Evolutionary conservation across 805 yeast species (phyloP).

Genomic region (Starmerella apis): DNA sequence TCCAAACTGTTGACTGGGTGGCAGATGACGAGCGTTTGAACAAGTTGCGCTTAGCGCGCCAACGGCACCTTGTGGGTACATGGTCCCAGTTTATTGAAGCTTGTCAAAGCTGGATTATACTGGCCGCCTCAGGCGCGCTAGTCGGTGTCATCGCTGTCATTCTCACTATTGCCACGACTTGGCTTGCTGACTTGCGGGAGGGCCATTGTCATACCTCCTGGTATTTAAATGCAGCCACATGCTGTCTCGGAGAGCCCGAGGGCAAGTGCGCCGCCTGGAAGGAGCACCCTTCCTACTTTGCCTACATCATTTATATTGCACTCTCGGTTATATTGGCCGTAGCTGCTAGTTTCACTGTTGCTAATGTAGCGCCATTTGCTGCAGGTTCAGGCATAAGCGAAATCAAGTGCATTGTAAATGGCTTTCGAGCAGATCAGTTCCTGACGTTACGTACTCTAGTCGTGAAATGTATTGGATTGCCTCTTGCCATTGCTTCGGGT

Average conservation of each 20-base stretch:
- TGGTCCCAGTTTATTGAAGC: constrained; percentile 20
- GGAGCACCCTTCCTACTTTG: constrained; percentile 42
- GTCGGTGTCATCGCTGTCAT: constrained; percentile 80
- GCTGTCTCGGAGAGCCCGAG: constrained; percentile 59
- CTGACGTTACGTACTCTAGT: constrained; percentile 60
- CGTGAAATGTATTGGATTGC: constrained; percentile 71
- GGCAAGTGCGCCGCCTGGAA: constrained; percentile 54
- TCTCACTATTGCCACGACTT: constrained; percentile 72
- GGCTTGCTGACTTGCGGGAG: constrained; percentile 64
- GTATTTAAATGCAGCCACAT: constrained; percentile 61
- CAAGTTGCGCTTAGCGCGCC: constrained; percentile 20
- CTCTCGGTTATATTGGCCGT: constrained; percentile 54
- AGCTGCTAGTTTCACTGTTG: constrained; percentile 58
- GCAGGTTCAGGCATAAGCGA: constrained; percentile 98
- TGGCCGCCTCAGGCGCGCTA: constrained; percentile 61
- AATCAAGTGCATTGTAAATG: constrained; percentile 87
- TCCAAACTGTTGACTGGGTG: constrained; percentile 47
- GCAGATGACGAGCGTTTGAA: constrained; percentile 39
- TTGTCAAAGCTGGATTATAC: constrained; percentile 57
- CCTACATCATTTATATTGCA: constrained; percentile 47
- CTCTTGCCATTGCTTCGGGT: constrained; percentile 87
- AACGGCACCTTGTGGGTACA: background rate
- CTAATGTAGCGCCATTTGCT: constrained; percentile 70
- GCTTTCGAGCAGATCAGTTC: constrained; percentile 71
- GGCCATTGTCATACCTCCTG: constrained; percentile 69